Conservation (phyloP, 352 stramenopile genomes). For the Pythium rishiriense region DNA sequence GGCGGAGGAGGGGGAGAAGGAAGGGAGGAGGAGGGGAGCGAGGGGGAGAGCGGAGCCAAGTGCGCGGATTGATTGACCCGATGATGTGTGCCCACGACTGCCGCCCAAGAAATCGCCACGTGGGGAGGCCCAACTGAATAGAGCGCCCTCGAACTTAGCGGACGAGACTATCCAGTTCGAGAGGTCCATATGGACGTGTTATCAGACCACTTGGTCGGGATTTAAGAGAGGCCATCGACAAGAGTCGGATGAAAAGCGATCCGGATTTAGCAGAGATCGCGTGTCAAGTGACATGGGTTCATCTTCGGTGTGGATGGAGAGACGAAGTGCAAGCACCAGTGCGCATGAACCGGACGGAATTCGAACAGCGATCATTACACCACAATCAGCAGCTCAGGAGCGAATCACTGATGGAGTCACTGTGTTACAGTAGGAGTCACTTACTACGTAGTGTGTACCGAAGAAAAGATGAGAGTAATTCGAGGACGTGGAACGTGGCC, state of each 20-base stretch:
- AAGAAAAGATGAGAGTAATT: no score
- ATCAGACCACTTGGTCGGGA: constrained; percentile 6
- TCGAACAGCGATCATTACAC: no score
- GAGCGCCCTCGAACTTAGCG: constrained; percentile 9
- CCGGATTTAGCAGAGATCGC: not conserved
- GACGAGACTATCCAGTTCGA: constrained; percentile 3
- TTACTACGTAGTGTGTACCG: no score
- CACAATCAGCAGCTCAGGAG: no score
- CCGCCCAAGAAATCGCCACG: constrained; percentile 29
- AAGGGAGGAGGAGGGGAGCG: not conserved
- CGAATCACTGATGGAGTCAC: no score
- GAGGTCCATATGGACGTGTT: constrained; percentile 25
- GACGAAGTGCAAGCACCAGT: no score
- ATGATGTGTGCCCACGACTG: not conserved
- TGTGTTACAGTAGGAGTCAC: no score
- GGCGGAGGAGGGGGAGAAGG: not conserved
- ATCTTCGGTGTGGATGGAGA: no score
- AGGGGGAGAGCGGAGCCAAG: not conserved
- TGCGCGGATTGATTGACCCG: not conserved
- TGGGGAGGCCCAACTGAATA: constrained; percentile 24
- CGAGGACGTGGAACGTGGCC: no score
- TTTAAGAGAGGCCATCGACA: no score
- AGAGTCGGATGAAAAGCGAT: not conserved
- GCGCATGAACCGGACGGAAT: no score
- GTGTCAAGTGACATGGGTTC: no score